phyloP scores from a whole-genome alignment of 345 rosid genomes.

The Aegle marmelos region DNA sequence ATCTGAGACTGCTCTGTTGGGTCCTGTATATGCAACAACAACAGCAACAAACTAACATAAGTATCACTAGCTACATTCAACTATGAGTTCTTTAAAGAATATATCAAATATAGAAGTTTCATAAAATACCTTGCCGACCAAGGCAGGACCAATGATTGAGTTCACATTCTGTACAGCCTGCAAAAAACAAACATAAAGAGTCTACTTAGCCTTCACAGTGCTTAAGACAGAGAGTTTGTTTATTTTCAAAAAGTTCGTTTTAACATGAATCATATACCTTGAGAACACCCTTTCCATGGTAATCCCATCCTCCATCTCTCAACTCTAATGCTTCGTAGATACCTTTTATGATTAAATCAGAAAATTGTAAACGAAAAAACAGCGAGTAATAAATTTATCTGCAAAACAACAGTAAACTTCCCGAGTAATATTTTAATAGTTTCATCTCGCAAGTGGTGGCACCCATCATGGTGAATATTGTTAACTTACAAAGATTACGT shows the following conservation, averaged over 20 bases:
- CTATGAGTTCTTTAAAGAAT: neutral
- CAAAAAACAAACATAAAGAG: neutral
- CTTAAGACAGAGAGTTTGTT: too few species aligned
- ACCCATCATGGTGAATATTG: neutral
- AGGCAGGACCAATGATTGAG: constrained; percentile 55
- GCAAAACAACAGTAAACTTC: neutral
- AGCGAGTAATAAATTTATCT: neutral
- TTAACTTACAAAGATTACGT: too few species aligned
- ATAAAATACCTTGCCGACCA: constrained; percentile 57
- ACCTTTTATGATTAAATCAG: constrained; percentile 32
- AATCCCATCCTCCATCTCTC: constrained; percentile 67
- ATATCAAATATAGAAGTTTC: neutral
- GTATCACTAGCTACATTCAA: neutral
- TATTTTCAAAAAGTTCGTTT: neutral
- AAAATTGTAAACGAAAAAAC: neutral
- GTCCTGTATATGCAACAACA: constrained; percentile 35
- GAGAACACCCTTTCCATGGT: constrained; percentile 67
- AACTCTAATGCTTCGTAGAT: constrained; percentile 63
- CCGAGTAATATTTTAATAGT: neutral
- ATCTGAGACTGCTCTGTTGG: constrained; percentile 53
- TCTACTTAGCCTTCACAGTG: neutral
- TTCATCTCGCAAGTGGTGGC: too few species aligned
- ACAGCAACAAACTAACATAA: neutral
- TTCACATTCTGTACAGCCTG: constrained; percentile 68
- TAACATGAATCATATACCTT: constrained; percentile 33